phyloP scores from a whole-genome alignment of 768 basidiomycete genomes.

The Boletellus sp. region DNA sequence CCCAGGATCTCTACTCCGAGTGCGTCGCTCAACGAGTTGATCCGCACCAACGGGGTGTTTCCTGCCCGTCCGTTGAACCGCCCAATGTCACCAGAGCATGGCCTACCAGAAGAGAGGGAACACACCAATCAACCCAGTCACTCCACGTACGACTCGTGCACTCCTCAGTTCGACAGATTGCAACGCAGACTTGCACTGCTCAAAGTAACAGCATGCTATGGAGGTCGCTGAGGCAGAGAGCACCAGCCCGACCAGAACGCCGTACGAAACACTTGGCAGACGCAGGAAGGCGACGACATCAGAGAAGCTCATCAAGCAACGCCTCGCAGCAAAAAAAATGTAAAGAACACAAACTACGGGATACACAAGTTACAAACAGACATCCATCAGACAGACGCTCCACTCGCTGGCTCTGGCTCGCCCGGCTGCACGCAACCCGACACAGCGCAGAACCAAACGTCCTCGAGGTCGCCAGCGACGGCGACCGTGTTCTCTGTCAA shows the following conservation, averaged over 20 bases:
- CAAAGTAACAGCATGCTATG: slow-evolving; percentile 49
- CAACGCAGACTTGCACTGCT: slow-evolving; percentile 38
- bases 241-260: slow-evolving; percentile 71
- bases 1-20: slow-evolving; percentile 93
- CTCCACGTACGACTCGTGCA: slow-evolving; percentile 76
- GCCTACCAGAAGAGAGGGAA: neutral
- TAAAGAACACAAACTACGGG: neutral
- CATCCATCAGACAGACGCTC: slow-evolving; percentile 65
- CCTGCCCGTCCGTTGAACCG: slow-evolving; percentile 42
- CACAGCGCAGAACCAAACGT: slow-evolving; percentile 49
- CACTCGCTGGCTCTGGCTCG: slow-evolving; percentile 44
- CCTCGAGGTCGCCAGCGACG: slow-evolving; percentile 48
- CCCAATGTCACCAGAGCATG: too few species aligned
- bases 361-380: neutral
- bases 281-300: slow-evolving; percentile 19
- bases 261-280: slow-evolving; percentile 37
- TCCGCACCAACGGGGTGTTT: slow-evolving; percentile 90
- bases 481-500: slow-evolving; percentile 60
- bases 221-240: slow-evolving; percentile 72
- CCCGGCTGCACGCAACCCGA: slow-evolving; percentile 27
- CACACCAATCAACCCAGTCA: slow-evolving; percentile 82
- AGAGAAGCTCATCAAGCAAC: slow-evolving; percentile 8
- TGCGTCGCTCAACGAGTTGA: slow-evolving; percentile 86
- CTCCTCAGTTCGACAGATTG: slow-evolving; percentile 70
- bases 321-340: neutral